Evolutionary conservation across 2,329 filamentous ascomycete genomes (phyloP).

Genomic region (Phaeomoniella chlamydospora): DNA sequence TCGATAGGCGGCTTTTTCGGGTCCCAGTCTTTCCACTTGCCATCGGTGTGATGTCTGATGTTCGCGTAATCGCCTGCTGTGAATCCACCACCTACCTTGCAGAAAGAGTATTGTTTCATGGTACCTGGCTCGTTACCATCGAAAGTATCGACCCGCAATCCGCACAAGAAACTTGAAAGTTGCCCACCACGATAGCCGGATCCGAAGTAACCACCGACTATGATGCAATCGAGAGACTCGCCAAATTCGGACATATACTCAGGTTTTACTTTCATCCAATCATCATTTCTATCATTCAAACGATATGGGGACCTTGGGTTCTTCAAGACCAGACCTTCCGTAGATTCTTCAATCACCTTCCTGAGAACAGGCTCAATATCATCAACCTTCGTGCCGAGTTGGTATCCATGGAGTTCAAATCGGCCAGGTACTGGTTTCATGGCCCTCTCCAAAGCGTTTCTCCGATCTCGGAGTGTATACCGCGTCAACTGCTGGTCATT

Average conservation of each 20-base stretch:
- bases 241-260: slow-evolving; percentile 97
- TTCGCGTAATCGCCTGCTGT: slow-evolving; percentile 70
- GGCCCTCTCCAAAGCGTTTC: slow-evolving; percentile 57
- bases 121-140: slow-evolving; percentile 41
- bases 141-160: slow-evolving; percentile 59
- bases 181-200: slow-evolving; percentile 70
- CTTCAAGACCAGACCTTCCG: slow-evolving; percentile 85
- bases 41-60: slow-evolving; percentile 71
- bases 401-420: slow-evolving; percentile 68
- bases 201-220: slow-evolving; percentile 88
- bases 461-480: slow-evolving; percentile 71
- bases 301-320: slow-evolving; percentile 79
- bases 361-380: slow-evolving; percentile 70
- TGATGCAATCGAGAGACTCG: slow-evolving; percentile 76
- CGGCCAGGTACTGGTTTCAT: slow-evolving; percentile 58
- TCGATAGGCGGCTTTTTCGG: slow-evolving; percentile 57
- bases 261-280: slow-evolving; percentile 98
- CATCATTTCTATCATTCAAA: slow-evolving; percentile 79
- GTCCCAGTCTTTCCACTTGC: slow-evolving; percentile 86
- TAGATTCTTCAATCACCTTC: slow-evolving; percentile 70
- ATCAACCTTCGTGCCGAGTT: slow-evolving; percentile 48
- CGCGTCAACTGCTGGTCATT: slow-evolving; percentile 68
- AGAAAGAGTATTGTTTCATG: slow-evolving; percentile 84
- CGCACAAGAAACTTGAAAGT: slow-evolving; percentile 81
- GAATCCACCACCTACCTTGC: slow-evolving; percentile 94